Conservation (phyloP, 2,329 filamentous ascomycete species). For the Fusarium annulatum region DNA sequence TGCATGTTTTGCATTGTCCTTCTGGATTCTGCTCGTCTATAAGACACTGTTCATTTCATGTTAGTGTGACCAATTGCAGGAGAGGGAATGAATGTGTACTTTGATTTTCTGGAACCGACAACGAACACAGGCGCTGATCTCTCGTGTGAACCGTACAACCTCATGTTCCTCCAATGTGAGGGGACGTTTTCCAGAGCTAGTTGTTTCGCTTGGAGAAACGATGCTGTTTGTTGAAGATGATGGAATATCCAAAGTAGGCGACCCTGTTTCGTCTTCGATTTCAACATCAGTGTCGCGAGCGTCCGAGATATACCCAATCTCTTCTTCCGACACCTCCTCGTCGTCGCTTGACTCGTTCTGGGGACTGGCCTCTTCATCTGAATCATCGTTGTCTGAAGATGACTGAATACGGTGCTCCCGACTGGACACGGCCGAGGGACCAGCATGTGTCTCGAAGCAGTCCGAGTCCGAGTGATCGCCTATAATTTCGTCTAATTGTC, state of each 20-base stretch:
- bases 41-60: conserved; percentile 49
- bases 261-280: neutral
- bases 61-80: neutral
- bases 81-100: conserved; percentile 10
- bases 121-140: conserved; percentile 31
- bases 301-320: neutral
- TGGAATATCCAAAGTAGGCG: neutral
- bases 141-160: neutral
- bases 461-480: neutral
- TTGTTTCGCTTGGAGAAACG: neutral
- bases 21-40: conserved; percentile 47
- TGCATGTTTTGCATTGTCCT: conserved; percentile 55
- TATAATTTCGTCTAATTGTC: neutral
- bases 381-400: neutral
- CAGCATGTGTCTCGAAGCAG: neutral
- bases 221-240: neutral
- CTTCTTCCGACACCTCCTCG: neutral
- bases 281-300: neutral
- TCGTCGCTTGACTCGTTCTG: neutral
- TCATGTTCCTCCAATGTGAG: conserved; percentile 1
- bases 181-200: neutral
- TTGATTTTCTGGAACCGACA: conserved; percentile 40
- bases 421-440: neutral
- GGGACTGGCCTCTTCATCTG: neutral
- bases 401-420: neutral